Evolutionary conservation across 164 flowering plant genomes (phyloP).

Genomic region (Liriodendron chinense): DNA sequence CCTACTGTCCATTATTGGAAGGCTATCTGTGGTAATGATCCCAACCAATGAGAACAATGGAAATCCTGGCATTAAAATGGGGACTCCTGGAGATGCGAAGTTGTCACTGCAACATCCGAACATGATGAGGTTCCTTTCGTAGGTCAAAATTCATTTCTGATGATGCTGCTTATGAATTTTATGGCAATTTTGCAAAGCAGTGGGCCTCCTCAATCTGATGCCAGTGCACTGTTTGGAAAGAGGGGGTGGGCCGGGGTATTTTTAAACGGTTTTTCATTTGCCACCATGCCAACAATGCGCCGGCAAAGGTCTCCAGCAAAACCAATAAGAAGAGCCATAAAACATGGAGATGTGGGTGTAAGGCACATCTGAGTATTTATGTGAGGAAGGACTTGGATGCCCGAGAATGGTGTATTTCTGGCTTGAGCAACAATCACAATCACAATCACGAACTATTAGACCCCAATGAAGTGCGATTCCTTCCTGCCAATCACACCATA

Average conservation of each 20-base stretch:
- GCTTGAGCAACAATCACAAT: constrained; percentile 82
- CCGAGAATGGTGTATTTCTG: constrained; percentile 88
- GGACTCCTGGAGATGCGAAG: constrained; percentile 54
- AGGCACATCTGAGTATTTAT: constrained; percentile 83
- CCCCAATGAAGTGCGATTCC: constrained; percentile 87
- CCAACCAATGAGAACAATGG: no score
- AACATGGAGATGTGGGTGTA: constrained; percentile 90
- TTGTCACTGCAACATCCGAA: constrained; percentile 53
- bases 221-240: constrained; percentile 91
- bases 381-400: constrained; percentile 60
- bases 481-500: constrained; percentile 88
- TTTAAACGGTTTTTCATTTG: constrained; percentile 90
- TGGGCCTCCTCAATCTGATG: constrained; percentile 91
- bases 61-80: no score
- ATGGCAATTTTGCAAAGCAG: constrained; percentile 74
- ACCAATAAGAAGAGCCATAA: constrained; percentile 78
- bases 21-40: no score
- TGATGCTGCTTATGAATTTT: constrained; percentile 91
- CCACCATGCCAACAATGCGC: constrained; percentile 92
- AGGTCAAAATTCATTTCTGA: constrained; percentile 80
- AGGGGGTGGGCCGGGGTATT: constrained; percentile 92
- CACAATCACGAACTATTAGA: constrained; percentile 87
- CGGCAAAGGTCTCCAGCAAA: constrained; percentile 56
- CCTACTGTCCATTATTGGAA: no score
- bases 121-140: constrained; percentile 67